Percentiles rank a stretch among this genome's conserved stretches.
Conservation (phyloP, 306 rosid genomes). For the Vicia sativa region DNA sequence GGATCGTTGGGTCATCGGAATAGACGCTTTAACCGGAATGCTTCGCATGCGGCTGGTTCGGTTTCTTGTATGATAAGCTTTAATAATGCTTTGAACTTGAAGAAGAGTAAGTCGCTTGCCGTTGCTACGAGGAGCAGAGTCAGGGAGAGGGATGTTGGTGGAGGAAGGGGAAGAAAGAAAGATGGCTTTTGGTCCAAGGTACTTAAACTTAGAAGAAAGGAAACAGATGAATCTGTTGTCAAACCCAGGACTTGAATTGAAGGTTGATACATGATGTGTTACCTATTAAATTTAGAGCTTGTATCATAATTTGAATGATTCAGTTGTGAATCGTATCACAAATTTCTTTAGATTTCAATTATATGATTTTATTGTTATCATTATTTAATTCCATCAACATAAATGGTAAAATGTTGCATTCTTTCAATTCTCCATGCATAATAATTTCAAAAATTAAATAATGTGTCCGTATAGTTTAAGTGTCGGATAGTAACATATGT, state of each 20-base stretch:
- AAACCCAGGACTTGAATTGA: conserved; percentile 21
- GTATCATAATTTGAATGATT: conserved; percentile 10
- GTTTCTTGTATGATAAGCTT: conserved; percentile 40
- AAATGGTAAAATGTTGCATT: conserved; percentile 10
- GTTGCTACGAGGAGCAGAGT: conserved; percentile 38
- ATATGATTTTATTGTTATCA: background rate
- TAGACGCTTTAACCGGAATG: conserved; percentile 46
- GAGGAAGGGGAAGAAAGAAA: conserved; percentile 45
- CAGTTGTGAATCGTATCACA: background rate
- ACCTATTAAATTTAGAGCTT: background rate
- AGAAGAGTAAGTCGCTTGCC: conserved; percentile 67
- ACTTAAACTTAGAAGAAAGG: conserved; percentile 45
- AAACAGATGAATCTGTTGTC: conserved; percentile 33
- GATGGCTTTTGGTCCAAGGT: conserved; percentile 78
- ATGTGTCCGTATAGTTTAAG: no score
- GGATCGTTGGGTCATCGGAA: conserved; percentile 31
- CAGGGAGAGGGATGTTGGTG: conserved; percentile 36
- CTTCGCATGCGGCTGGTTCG: conserved; percentile 47
- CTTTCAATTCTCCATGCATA: background rate
- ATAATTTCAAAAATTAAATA: no score
- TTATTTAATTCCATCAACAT: background rate
- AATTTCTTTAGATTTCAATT: conserved; percentile 6
- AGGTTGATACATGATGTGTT: background rate
- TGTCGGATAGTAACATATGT: no score
- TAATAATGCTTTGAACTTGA: conserved; percentile 53